Conservation (phyloP, 257 asterid species). For the Solanum pennellii region DNA sequence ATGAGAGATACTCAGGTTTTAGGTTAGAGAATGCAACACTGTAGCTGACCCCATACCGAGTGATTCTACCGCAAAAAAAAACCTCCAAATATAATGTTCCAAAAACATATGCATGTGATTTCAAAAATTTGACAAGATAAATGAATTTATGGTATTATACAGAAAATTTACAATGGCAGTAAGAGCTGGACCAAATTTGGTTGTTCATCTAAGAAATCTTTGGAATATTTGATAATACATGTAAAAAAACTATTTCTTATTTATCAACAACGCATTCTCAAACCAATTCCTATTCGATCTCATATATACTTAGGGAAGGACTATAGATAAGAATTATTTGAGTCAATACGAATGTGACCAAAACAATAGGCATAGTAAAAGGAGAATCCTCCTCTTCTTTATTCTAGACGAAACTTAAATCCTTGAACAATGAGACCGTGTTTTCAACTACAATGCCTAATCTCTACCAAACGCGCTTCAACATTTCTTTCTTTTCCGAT, state of each 20-base stretch:
- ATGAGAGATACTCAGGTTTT: slow-evolving; percentile 19
- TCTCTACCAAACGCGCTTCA: background rate
- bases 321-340: background rate
- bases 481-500: background rate
- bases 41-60: too few species aligned
- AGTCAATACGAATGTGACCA: background rate
- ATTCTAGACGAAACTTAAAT: slow-evolving; percentile 18
- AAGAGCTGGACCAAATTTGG: too few species aligned
- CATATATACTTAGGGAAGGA: background rate
- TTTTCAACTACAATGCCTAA: background rate
- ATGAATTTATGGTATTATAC: too few species aligned
- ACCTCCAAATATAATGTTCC: too few species aligned
- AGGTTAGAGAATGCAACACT: slow-evolving; percentile 19
- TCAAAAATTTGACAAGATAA: too few species aligned
- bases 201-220: too few species aligned
- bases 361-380: background rate
- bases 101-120: too few species aligned
- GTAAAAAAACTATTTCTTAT: too few species aligned
- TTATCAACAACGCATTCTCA: background rate
- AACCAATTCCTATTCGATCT: background rate
- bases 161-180: too few species aligned
- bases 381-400: background rate
- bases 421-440: slow-evolving; percentile 11
- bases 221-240: too few species aligned
- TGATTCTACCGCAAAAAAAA: too few species aligned